A percentile compares a stretch with the other conserved stretches of the same genome.
Evolutionary conservation across 2,329 filamentous ascomycete genomes (phyloP).

Genomic region (Phyllosticta citriasiana): DNA sequence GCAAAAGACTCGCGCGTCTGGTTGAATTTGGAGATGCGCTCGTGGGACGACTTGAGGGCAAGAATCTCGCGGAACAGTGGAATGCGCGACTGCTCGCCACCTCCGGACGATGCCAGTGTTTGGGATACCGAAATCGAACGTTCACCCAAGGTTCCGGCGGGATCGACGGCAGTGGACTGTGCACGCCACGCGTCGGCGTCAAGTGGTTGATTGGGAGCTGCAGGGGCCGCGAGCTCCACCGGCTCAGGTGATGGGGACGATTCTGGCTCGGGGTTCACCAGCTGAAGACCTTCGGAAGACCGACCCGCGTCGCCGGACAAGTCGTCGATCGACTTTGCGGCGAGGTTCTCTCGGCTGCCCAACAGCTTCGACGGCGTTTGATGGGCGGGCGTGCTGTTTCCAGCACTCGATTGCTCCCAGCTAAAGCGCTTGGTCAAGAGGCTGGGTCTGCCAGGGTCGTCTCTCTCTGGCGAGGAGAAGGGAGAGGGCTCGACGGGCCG

Average conservation of each 20-base stretch:
- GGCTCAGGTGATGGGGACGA: slow-evolving; percentile 1
- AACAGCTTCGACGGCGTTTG: background rate
- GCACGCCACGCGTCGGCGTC: slow-evolving; percentile 8
- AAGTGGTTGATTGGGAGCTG: slow-evolving; percentile 8
- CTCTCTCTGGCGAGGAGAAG: background rate
- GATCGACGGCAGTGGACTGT: slow-evolving; percentile 8
- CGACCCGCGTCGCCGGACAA: background rate
- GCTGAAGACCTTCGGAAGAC: slow-evolving; percentile 11
- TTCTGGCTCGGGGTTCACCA: slow-evolving; percentile 12
- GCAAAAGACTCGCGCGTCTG: slow-evolving; percentile 63
- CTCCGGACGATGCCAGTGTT: background rate
- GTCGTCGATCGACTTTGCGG: background rate
- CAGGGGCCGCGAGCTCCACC: slow-evolving; percentile 10
- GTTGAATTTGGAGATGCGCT: slow-evolving; percentile 66
- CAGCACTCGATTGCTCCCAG: slow-evolving; percentile 23
- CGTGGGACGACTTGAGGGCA: slow-evolving; percentile 51
- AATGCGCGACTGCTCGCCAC: background rate
- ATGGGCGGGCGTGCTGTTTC: background rate
- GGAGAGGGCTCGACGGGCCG: background rate
- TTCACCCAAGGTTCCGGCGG: background rate
- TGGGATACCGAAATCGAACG: background rate
- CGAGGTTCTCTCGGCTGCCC: background rate
- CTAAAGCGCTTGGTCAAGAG: slow-evolving; percentile 26
- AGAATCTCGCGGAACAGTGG: slow-evolving; percentile 63
- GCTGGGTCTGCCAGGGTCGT: background rate